These are phyloP conservation scores for Escovopsis sp. DNA, from an alignment of 2,329 filamentous ascomycete species.

Conservation along the genomic window DNA sequence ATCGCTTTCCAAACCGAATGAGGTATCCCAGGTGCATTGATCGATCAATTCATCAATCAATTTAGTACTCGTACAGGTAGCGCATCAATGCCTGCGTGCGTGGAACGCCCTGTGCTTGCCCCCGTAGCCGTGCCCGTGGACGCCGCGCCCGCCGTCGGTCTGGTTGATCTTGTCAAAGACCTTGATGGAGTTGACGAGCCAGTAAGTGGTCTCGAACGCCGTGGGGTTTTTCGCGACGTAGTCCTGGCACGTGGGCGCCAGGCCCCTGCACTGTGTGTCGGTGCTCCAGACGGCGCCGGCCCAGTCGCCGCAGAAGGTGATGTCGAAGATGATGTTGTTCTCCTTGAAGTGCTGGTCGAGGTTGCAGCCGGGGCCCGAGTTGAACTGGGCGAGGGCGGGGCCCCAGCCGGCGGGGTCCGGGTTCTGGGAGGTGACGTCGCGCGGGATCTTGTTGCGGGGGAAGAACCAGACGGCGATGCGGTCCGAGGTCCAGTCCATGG, in stretches of 20 bases:
- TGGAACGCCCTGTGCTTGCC: too few relatives aligned
- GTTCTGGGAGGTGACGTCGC: slow-evolving; percentile 41
- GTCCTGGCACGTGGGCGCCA: slow-evolving; percentile 51
- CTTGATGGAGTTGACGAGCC: slow-evolving; percentile 58
- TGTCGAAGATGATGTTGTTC: slow-evolving; percentile 69
- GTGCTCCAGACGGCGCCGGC: slow-evolving; percentile 53
- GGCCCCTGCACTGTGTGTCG: slow-evolving; percentile 41
- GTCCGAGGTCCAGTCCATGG: slow-evolving; percentile 58
- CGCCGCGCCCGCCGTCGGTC: too few relatives aligned
- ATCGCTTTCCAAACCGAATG: too few relatives aligned
- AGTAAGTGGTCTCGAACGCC: slow-evolving; percentile 61
- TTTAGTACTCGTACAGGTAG: too few relatives aligned
- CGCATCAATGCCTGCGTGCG: too few relatives aligned
- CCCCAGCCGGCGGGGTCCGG: slow-evolving; percentile 60
- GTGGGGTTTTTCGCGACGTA: slow-evolving; percentile 58
- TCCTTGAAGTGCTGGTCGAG: slow-evolving; percentile 55
- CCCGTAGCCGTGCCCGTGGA: not conserved
- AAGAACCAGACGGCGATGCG: slow-evolving; percentile 77
- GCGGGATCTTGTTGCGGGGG: slow-evolving; percentile 47
- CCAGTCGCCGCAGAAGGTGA: slow-evolving; percentile 80
- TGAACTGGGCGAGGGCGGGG: slow-evolving; percentile 52
- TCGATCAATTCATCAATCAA: too few relatives aligned
- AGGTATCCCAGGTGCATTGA: too few relatives aligned
- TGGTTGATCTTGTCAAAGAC: slow-evolving; percentile 30
- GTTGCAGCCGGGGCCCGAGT: slow-evolving; percentile 51